Conservation (phyloP, 2,329 filamentous ascomycete species). For the Arachnopeziza araneosa region DNA sequence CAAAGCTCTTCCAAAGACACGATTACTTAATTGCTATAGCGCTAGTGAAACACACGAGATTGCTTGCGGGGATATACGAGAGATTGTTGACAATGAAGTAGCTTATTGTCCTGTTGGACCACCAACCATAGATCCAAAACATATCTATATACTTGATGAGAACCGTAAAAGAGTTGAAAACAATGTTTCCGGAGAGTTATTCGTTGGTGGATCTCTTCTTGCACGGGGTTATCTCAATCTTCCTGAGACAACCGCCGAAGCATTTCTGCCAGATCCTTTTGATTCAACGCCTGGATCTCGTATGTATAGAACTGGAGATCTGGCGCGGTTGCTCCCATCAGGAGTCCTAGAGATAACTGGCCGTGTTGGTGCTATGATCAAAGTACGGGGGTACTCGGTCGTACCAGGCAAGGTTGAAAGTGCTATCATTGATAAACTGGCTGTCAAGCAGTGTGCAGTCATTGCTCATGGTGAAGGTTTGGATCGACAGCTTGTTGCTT, state of each 20-base stretch:
- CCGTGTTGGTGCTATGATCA: constrained; percentile 82
- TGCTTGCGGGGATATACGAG: constrained; percentile 67
- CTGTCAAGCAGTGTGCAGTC: constrained; percentile 67
- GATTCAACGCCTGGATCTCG: constrained; percentile 51
- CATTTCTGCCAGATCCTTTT: constrained; percentile 64
- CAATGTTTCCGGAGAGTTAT: constrained; percentile 66
- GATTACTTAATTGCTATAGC: constrained; percentile 75
- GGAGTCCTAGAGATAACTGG: constrained; percentile 81
- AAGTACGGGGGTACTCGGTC: constrained; percentile 78
- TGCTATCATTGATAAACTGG: constrained; percentile 62
- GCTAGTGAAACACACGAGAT: constrained; percentile 61
- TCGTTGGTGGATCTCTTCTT: constrained; percentile 66
- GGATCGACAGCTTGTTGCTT: constrained; percentile 70
- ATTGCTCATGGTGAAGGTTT: constrained; percentile 70
- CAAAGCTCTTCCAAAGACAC: constrained; percentile 57
- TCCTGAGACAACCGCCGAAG: constrained; percentile 70
- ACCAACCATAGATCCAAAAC: constrained; percentile 55
- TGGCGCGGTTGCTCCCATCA: constrained; percentile 76
- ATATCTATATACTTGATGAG: constrained; percentile 69
- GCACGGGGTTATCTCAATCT: constrained; percentile 74
- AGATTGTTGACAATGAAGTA: constrained; percentile 59
- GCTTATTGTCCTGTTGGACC: constrained; percentile 70
- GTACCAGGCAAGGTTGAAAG: constrained; percentile 76
- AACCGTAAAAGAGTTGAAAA: constrained; percentile 56
- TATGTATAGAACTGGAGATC: constrained; percentile 81